Evolutionary conservation across 192 early-diverging fungal species (phyloP).

Genomic region (Lobosporangium transversale): DNA sequence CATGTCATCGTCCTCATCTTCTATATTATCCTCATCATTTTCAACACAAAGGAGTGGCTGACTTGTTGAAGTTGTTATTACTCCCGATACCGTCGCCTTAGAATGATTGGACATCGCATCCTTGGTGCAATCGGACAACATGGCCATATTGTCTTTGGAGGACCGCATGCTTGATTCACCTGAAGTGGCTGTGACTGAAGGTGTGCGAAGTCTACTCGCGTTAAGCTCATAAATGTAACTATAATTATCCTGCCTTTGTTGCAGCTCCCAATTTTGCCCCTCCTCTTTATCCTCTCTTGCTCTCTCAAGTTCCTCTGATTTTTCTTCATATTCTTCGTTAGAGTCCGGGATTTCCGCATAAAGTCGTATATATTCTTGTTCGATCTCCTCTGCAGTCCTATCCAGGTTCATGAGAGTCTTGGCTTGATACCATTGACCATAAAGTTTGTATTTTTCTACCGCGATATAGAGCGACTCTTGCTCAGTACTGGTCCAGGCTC

Average conservation of each 20-base stretch:
- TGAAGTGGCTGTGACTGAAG: slow-evolving; percentile 28
- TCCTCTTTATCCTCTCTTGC: slow-evolving; percentile 1
- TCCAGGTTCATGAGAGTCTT: slow-evolving; percentile 32
- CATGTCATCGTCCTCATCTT: slow-evolving; percentile 21
- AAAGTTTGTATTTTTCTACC: slow-evolving; percentile 26
- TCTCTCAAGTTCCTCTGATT: not conserved
- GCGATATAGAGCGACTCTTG: slow-evolving; percentile 47
- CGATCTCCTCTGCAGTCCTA: slow-evolving; percentile 23
- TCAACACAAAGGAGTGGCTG: not conserved
- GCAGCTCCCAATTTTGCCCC: not conserved
- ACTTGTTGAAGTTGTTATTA: not conserved
- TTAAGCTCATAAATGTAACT: too few species aligned
- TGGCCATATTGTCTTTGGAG: slow-evolving; percentile 25
- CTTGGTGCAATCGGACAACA: slow-evolving; percentile 14
- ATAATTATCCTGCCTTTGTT: too few species aligned
- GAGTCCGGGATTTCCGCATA: slow-evolving; percentile 42
- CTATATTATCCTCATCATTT: not conserved
- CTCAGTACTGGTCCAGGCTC: slow-evolving; percentile 40
- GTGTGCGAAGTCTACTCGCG: slow-evolving; percentile 6
- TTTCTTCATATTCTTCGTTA: slow-evolving; percentile 14
- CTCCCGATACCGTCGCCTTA: not conserved
- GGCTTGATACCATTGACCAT: slow-evolving; percentile 30
- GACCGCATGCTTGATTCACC: slow-evolving; percentile 25
- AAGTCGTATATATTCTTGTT: slow-evolving; percentile 37
- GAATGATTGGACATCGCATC: too few species aligned